Base-by-base conservation (phyloP, 352 stramenopile species). In the Ophiocytium majus region DNA sequence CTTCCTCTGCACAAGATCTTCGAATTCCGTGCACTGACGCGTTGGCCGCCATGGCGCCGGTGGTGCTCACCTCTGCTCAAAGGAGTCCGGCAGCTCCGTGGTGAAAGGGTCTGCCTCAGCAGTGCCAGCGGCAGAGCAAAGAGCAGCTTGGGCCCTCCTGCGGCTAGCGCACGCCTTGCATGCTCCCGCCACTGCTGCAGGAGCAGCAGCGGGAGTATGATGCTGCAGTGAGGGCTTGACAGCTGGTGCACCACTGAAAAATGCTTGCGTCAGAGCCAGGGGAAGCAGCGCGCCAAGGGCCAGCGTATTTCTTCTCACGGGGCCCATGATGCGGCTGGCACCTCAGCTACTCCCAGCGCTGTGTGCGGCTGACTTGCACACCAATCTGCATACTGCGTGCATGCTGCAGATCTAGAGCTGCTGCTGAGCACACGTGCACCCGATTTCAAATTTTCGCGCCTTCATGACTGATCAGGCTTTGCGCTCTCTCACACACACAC, bases 71-170 rank as follows among this genome's bases (percentile, higher is more conserved):
- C 43, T 57, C 43, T 57, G 43, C 5, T 88, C 84, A 63, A 88
- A 88, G 19, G 79, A 85, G 80, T 88, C 84, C 10, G 84, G 84
- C 17, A 88, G 80, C 35, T 88, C 84, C 9, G 84, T 88, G 43
- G 81, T 81, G 32, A 75, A 85, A 9, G 84, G 84, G 31, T 88
- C 78, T 17, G 75, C 63, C 14, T 57, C 43, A 5, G 43, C 43
- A 14, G 43, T 57, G 43, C 43, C 43, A 57, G 43, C 43, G 5
- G 5, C 43, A 5, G 43, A 5, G 5, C 43, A 57, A 57, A 5
- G 43, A 5, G 43, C 5, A 5, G 43, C 43, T 57, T 57, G n/a
- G n/a, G n/a, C n/a, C n/a, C n/a, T n/a, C 43, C 5, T 14, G 43
- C 5, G 5, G 43, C 5, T 57, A 57, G 43, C 14, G 43, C 14